A percentile compares a stretch with the other conserved stretches of the same genome.
phyloP scores from a whole-genome alignment of 441 rosid species.

The Metrosideros polymorpha region DNA sequence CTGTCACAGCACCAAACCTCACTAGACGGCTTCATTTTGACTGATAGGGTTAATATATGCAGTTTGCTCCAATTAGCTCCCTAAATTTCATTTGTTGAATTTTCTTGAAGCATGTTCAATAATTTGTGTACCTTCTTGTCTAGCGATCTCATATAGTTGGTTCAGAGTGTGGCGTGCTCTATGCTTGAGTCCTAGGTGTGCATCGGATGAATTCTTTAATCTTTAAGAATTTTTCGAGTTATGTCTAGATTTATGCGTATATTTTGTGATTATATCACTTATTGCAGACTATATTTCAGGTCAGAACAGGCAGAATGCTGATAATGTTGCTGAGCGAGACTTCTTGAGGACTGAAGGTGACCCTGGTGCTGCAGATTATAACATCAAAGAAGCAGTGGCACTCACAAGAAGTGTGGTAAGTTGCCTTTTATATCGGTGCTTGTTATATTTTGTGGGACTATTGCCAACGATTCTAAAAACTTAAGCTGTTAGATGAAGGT shows the following conservation, averaged over 20 bases:
- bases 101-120: background rate
- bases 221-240: background rate
- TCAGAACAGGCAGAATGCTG: constrained; percentile 16
- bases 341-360: constrained; percentile 85
- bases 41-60: background rate
- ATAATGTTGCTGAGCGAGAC: constrained; percentile 64
- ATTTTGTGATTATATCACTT: background rate
- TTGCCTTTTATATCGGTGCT: constrained; percentile 5
- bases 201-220: background rate
- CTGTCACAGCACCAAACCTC: background rate
- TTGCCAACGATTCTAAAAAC: no score
- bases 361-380: constrained; percentile 89
- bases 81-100: background rate
- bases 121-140: background rate
- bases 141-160: background rate
- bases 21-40: background rate
- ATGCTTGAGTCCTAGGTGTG: background rate
- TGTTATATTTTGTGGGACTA: no score
- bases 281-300: background rate
- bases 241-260: background rate
- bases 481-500: no score
- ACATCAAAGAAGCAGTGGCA: constrained; percentile 78
- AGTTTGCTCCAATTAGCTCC: background rate
- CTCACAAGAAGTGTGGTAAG: constrained; percentile 85
- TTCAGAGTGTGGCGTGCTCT: background rate